phyloP scores from a whole-genome alignment of 2,329 filamentous ascomycete genomes.

The Sporothrix pallida region DNA sequence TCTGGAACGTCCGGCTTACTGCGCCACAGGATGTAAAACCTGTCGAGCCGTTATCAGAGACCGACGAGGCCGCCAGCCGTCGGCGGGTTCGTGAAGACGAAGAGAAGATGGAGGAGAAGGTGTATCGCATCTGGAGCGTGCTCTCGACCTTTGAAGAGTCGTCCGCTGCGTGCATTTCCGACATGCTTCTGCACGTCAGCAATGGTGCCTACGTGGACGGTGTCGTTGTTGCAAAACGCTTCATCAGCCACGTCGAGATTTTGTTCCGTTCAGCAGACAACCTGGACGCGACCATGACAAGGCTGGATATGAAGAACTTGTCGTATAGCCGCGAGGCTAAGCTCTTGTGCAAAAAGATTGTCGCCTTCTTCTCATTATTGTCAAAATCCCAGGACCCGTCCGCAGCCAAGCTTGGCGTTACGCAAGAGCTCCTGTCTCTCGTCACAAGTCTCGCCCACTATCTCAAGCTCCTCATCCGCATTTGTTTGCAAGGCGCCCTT shows the following conservation, averaged over 20 bases:
- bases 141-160: constrained; percentile 97
- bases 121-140: constrained; percentile 97
- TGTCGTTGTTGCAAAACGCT: constrained; percentile 91
- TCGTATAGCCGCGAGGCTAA: constrained; percentile 97
- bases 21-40: constrained; percentile 59
- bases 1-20: constrained; percentile 94
- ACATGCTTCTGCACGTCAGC: constrained; percentile 98
- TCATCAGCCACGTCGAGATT: constrained; percentile 94
- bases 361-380: constrained; percentile 93
- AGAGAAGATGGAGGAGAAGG: constrained; percentile 95
- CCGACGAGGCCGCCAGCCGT: constrained; percentile 66
- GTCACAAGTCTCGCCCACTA: constrained; percentile 97
- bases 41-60: constrained; percentile 41
- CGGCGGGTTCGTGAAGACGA: constrained; percentile 82
- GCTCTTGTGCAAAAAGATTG: constrained; percentile 98
- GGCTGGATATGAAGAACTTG: constrained; percentile 76
- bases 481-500: constrained; percentile 90
- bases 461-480: constrained; percentile 94
- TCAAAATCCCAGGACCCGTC: constrained; percentile 93
- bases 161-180: constrained; percentile 95
- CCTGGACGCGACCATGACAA: constrained; percentile 74
- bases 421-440: constrained; percentile 95
- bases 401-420: constrained; percentile 90
- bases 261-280: constrained; percentile 88
- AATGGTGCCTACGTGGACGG: constrained; percentile 96